A percentile compares a stretch with the other conserved stretches of the same genome.
phyloP scores from a whole-genome alignment of 2,329 filamentous ascomycete genomes.

The Arachnomyces sp. region DNA sequence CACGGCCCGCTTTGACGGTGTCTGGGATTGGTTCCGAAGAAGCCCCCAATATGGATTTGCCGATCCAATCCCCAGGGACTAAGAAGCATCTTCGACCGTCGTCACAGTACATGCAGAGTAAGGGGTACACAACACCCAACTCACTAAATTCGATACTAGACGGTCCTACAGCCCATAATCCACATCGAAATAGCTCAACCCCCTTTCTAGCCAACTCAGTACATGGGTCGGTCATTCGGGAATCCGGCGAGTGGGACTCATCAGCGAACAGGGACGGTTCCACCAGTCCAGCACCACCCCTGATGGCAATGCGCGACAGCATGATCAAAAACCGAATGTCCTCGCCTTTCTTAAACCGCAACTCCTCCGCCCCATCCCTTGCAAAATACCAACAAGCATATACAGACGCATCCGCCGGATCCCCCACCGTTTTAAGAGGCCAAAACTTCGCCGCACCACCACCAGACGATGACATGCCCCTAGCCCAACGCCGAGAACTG shows the following conservation, averaged over 20 bases:
- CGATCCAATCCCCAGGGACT: too few species aligned
- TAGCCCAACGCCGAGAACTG: conserved; percentile 58
- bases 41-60: too few species aligned
- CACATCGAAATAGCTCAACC: too few species aligned
- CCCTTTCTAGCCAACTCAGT: too few species aligned
- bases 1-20: not conserved
- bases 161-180: too few species aligned
- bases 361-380: conserved; percentile 23
- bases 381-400: not conserved
- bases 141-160: too few species aligned
- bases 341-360: conserved; percentile 26
- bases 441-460: conserved; percentile 11
- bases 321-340: conserved; percentile 37
- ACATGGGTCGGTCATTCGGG: not conserved
- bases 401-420: conserved; percentile 18
- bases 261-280: conserved; percentile 16
- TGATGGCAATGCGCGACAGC: conserved; percentile 48
- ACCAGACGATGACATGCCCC: conserved; percentile 59
- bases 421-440: conserved; percentile 9
- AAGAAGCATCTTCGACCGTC: too few species aligned
- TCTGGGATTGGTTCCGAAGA: too few species aligned
- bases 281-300: conserved; percentile 30
- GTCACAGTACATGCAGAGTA: too few species aligned
- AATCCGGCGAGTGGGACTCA: conserved; percentile 10
- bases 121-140: too few species aligned